Percentiles rank a stretch among this genome's conserved stretches.
phyloP scores from a whole-genome alignment of 305 asterid genomes.

The Petunia hybrid region DNA sequence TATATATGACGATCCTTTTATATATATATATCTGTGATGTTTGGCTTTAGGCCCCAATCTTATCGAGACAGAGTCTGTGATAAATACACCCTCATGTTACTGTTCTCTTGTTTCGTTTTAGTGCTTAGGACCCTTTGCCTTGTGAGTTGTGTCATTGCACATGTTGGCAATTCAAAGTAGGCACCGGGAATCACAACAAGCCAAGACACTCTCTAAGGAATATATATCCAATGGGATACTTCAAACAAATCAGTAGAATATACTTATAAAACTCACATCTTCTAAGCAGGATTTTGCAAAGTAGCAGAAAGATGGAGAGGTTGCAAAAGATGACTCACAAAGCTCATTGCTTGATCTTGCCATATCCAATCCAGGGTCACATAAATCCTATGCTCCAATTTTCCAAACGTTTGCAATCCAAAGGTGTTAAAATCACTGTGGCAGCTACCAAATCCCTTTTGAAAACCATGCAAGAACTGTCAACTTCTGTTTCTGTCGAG shows the following conservation, averaged over 20 bases:
- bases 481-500: constrained; percentile 32
- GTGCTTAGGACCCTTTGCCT: no score
- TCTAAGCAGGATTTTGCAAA: not conserved
- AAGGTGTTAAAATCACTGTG: constrained; percentile 44
- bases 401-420: constrained; percentile 49
- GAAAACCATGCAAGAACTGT: constrained; percentile 25
- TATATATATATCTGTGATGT: no score
- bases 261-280: not conserved
- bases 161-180: not conserved
- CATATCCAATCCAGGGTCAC: constrained; percentile 58
- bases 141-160: not conserved
- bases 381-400: constrained; percentile 60
- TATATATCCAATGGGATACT: not conserved
- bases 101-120: no score
- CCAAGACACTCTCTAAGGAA: not conserved
- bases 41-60: no score
- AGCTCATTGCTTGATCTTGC: constrained; percentile 49
- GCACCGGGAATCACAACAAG: not conserved
- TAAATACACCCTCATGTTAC: no score
- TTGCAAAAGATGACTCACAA: not conserved
- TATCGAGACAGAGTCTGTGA: no score
- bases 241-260: not conserved
- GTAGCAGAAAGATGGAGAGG: no score
- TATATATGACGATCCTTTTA: no score
- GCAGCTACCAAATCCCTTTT: constrained; percentile 29